Conservation (phyloP, 345 rosid genomes). For the Punica granatum region DNA sequence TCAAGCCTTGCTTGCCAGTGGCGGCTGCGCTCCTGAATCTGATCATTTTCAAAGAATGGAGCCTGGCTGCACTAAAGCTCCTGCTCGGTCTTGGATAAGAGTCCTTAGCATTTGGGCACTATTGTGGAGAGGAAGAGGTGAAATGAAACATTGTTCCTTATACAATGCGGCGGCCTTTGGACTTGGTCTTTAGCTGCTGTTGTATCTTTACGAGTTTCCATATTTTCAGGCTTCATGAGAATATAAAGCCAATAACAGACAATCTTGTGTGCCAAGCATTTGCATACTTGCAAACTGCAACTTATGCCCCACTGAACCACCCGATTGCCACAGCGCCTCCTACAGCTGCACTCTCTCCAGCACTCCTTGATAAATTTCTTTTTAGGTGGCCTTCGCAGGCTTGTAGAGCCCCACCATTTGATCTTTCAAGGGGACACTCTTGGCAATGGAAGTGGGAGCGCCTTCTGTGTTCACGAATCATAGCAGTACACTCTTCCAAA, state of each 20-base stretch:
- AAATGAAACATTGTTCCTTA: background rate
- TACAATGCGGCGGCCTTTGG: background rate
- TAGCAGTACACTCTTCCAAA: constrained; percentile 50
- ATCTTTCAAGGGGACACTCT: constrained; percentile 67
- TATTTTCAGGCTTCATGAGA: background rate
- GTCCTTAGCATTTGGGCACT: constrained; percentile 9
- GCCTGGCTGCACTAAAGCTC: constrained; percentile 29
- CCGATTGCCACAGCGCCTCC: constrained; percentile 71
- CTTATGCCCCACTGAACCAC: constrained; percentile 81
- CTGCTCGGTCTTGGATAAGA: constrained; percentile 18
- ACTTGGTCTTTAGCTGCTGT: background rate
- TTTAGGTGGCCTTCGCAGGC: constrained; percentile 83
- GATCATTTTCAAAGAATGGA: constrained; percentile 52
- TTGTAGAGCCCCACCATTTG: constrained; percentile 37
- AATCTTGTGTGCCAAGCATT: background rate
- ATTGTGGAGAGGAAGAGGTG: constrained; percentile 25
- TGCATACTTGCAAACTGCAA: constrained; percentile 66
- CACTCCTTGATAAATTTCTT: constrained; percentile 78
- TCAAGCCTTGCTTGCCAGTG: constrained; percentile 50
- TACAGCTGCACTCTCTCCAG: constrained; percentile 87
- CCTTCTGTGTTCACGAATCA: constrained; percentile 44
- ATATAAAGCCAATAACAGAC: background rate
- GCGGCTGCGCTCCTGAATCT: constrained; percentile 44
- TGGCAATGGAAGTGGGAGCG: constrained; percentile 45
- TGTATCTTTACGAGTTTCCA: background rate